Evolutionary conservation across 202 grass and related monocot genomes (phyloP), one percentile per base, ranked within the genome.

Genomic region (Eragrostis tef): DNA sequence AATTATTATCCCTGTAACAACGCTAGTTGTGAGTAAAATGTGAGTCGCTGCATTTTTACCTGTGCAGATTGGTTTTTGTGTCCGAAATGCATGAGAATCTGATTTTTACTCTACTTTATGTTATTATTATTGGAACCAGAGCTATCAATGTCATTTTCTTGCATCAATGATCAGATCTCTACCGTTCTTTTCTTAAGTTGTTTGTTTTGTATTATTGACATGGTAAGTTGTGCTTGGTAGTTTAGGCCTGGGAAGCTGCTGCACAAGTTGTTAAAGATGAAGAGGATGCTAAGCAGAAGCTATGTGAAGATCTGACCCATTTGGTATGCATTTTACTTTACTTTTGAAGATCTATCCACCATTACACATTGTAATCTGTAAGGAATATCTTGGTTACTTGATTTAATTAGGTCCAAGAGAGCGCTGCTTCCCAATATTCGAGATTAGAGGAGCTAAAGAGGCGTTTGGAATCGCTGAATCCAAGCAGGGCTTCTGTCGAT

Each of bases 391-490:
- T 78, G 6, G 7, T 83, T 75, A 42, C 60, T 85, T 36, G 45
- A 53, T 44, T 84, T 77, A 52, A 64, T 72, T 91, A 98, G 94
- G 90, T 98, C 58, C 92, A 94, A 89, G 92, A 93, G 85, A 94
- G 90, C 60, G 90, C 92, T 25, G 82, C 77, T 81, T 80, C 90
- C 49, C 92, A 98, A 81, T 91, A 70, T 86, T 70, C 88, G 67
- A 98, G 90, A 84, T 81, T 98, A 79, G 92, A 94, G 76, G 90
- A 98, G 46, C 80, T 94, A 89, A 98, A 93, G 67, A 93, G 84
- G 64, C 86, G 92, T 54, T 80, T 98, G 79, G 92, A 91, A 68
- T 88, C 86, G 79, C 77, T 98, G 25, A 94, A 94, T 82, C 95
- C 90, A 22, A 80, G 45, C 68, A 91, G 86, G 80, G 57, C 64